Base-by-base conservation (phyloP, 352 stramenopile species). In the Blastocystis sp. region DNA sequence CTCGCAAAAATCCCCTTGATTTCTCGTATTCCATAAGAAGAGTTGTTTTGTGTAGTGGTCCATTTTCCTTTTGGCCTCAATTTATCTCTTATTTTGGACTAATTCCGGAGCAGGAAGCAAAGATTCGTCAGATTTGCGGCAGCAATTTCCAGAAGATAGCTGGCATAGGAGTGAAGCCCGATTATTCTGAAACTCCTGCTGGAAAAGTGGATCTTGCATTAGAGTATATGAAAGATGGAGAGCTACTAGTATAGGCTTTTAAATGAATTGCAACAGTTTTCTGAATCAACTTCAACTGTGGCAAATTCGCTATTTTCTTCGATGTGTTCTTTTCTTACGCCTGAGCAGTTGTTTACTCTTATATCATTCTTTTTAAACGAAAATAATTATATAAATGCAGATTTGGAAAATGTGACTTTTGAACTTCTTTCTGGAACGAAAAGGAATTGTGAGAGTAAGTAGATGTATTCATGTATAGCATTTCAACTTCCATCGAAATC, bases 31-130 rank as follows among this genome's bases (percentile, higher is more conserved):
- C 43, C 45, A 45, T 18, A n/a, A 7, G 0, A 7, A 4, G 23
- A 56, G 45, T 3, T 37, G 1, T 80, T 18, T 18, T 5, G 23
- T 20, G 34, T 34, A 80, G 70, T 18, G 70, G 70, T 34, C 41
- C 70, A 3, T 80, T 80, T 18, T 61, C 70, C 26, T 80, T 80
- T 41, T 80, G 70, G 70, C 70, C 70, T 34, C 39, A 80, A 41
- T 80, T 80, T 26, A 80, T 80, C 29, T 61, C 70, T 3, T 62
- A 80, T 41, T 80, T 80, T 41, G 45, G 45, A 11, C 50, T 80
- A 20, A 63, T 29, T 18, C 50, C 70, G 18, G 70, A 80, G 55
- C 70, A 80, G 45, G 70, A 80, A 41, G 70, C 70, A 9, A 80
- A 80, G n/a, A 43, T 80, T 7, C 41, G 70, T 6, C 70, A 80